Base-by-base conservation (phyloP, 192 early-diverging fungal species). In the Haplosporangium gracile region DNA sequence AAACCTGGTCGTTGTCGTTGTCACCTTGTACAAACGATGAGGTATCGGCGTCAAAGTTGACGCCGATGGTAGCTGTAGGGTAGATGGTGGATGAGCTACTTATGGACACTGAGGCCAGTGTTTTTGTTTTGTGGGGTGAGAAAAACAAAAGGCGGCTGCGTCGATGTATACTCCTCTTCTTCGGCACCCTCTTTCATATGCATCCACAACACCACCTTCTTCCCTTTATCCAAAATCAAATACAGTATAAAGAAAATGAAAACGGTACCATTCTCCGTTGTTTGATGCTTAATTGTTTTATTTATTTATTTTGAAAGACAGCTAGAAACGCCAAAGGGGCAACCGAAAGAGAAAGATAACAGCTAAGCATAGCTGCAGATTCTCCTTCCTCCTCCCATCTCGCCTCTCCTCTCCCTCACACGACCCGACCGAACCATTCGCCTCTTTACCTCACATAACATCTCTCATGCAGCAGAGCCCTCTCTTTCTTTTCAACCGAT, bases 391-490 rank as follows among this genome's bases (percentile, higher is more conserved):
- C 55, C 6, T n/a, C 26, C 55, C n/a, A 15, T 22, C 26, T 18
- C 24, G 6, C 24, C 53, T 55, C 53, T 55, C 20, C 18, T 18
- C 22, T 55, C 53, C 22, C 55, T 60, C 22, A n/a, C 55, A 60
- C 55, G 24, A 65, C 29, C n/a, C 26, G 26, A 63, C 57, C 11
- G 29, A 60, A 8, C 60, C 29, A 32, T 32, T 32, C n/a, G 60
- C 60, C 60, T 34, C 60, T 65, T 65, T 34, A 11, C 29, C 60
- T 32, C 15, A 18, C 20, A 22, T 5, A 65, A 65, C 60, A 65
- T 65, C 32, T 65, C 60, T 65, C 60, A 65, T 65, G 60, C 60
- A 65, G 1, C 26, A 65, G 60, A 65, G 60, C 60, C 60, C 29
- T 65, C 26, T 57, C 55, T 57, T 57, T 5, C 49, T 51, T 49